Evolutionary conservation across 192 early-diverging fungal species (phyloP), one percentile per base, ranked within the genome.

Genomic region (Gamsiella multidivaricata): DNA sequence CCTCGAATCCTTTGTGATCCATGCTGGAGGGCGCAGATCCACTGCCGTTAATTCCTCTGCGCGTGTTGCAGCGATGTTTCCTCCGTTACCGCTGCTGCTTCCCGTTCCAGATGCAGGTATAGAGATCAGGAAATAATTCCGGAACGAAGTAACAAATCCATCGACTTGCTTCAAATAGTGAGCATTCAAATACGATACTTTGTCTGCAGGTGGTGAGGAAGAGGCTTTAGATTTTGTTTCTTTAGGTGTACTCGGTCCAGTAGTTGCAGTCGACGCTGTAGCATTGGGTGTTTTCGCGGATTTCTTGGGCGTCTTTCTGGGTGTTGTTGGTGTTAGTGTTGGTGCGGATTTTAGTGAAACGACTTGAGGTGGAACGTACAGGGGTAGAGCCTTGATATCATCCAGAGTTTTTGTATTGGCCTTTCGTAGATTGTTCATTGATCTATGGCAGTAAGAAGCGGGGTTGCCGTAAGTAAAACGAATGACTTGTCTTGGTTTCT

Each of bases 81-180:
- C 42, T 51, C 32, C 22, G 15, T 26, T 46, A n/a, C 9, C 25
- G 26, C 55, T 50, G 23, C 14, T 29, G 61, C 9, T 55, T 50
- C 26, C 42, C n/a, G 59, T 22, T 22, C n/a, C 45, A 46, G 60
- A 54, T 56, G 42, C 43, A 29, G 56, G 17, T 0, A 75, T 54
- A 41, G 58, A 29, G 1, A 46, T 32, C 32, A 88, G 62, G 59
- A 87, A 89, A 36, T 74, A 84, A 17, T 31, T 81, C 54, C 64
- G 54, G 57, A 84, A 89, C 0, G 81, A 79, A 1, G 79, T 69
- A 0, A 87, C 82, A 76, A 89, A 85, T 6, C 66, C 65, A 26
- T 84, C 64, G 37, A 89, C 69, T 22, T 86, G 79, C 17, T 64
- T 67, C 37, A 89, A 56, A 62, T 68, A 85, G 25, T 62, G 42